Conservation (phyloP, 495 filamentous ascomycete species). For the Penicillium fimorum region DNA sequence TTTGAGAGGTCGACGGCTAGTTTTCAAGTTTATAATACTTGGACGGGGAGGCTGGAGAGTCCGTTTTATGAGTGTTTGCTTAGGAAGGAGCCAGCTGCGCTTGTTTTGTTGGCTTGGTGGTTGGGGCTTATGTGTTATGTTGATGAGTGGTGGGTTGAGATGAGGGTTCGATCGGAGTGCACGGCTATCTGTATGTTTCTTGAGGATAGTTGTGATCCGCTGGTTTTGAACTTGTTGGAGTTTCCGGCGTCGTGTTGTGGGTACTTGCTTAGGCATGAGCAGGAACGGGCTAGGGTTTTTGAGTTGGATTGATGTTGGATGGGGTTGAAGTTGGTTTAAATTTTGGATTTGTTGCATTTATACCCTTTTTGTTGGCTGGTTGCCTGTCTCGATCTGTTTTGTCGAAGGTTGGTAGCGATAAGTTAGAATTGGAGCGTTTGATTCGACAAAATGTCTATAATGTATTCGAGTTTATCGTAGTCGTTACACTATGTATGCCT, state of each 20-base stretch:
- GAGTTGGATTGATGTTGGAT: neutral
- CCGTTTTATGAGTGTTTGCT: constrained; percentile 35
- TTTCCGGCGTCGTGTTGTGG: constrained; percentile 74
- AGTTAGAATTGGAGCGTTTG: neutral
- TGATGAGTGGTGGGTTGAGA: constrained; percentile 43
- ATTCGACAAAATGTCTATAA: neutral
- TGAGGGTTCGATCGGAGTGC: constrained; percentile 41
- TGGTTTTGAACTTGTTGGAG: constrained; percentile 27
- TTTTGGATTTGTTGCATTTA: neutral
- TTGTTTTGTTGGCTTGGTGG: constrained; percentile 49
- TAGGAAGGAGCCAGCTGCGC: constrained; percentile 40
- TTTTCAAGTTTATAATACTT: constrained; percentile 29
- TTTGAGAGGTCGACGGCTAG: constrained; percentile 20
- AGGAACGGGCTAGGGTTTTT: constrained; percentile 32
- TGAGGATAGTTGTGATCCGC: constrained; percentile 28
- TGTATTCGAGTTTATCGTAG: neutral
- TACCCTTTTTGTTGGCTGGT: neutral
- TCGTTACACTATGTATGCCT: neutral
- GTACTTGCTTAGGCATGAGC: constrained; percentile 78
- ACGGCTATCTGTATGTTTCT: constrained; percentile 48
- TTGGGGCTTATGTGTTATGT: constrained; percentile 34
- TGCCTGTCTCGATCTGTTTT: neutral
- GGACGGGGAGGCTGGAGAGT: constrained; percentile 35
- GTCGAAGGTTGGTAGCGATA: neutral
- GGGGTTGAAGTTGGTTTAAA: neutral